Evolutionary conservation across 805 yeast genomes (phyloP).

Genomic region (Ogataea paradorogensis): DNA sequence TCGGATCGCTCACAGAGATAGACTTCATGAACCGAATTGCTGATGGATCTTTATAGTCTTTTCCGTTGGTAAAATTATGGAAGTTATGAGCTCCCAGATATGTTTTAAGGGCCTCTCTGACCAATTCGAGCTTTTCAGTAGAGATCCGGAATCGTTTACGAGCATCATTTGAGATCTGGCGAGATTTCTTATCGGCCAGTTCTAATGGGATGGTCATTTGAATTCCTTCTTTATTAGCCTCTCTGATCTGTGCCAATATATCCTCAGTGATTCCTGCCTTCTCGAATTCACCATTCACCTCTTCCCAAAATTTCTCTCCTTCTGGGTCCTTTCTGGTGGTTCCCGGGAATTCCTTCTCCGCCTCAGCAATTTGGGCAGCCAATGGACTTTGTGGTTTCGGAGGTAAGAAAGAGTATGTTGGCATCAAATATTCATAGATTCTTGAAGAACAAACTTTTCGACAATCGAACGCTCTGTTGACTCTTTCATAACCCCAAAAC

Average conservation of each 20-base stretch:
- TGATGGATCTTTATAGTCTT: slow-evolving; percentile 80
- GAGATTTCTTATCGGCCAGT: slow-evolving; percentile 44
- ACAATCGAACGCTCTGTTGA: slow-evolving; percentile 89
- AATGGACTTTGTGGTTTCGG: slow-evolving; percentile 79
- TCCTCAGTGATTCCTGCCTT: slow-evolving; percentile 40
- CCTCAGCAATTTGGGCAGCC: slow-evolving; percentile 54
- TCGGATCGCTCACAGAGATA: slow-evolving; percentile 79
- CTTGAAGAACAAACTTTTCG: slow-evolving; percentile 95
- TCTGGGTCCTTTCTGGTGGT: slow-evolving; percentile 61
- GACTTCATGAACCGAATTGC: slow-evolving; percentile 80
- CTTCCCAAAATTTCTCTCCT: slow-evolving; percentile 71
- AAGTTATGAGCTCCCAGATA: slow-evolving; percentile 91
- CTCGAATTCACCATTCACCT: slow-evolving; percentile 38
- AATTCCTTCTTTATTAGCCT: slow-evolving; percentile 36
- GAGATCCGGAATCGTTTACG: slow-evolving; percentile 71
- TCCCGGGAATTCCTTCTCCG: slow-evolving; percentile 55
- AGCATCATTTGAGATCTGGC: slow-evolving; percentile 59
- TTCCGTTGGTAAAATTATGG: slow-evolving; percentile 41
- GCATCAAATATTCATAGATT: slow-evolving; percentile 88
- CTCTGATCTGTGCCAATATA: slow-evolving; percentile 36
- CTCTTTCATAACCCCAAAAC: slow-evolving; percentile 89
- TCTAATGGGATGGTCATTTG: slow-evolving; percentile 35
- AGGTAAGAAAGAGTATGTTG: slow-evolving; percentile 85
- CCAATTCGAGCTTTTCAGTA: slow-evolving; percentile 53
- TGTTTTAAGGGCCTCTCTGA: slow-evolving; percentile 65